Evolutionary conservation across 352 stramenopile species (phyloP), one percentile per base, ranked within the genome.

Genomic region (Phytophthora niederhauseri): DNA sequence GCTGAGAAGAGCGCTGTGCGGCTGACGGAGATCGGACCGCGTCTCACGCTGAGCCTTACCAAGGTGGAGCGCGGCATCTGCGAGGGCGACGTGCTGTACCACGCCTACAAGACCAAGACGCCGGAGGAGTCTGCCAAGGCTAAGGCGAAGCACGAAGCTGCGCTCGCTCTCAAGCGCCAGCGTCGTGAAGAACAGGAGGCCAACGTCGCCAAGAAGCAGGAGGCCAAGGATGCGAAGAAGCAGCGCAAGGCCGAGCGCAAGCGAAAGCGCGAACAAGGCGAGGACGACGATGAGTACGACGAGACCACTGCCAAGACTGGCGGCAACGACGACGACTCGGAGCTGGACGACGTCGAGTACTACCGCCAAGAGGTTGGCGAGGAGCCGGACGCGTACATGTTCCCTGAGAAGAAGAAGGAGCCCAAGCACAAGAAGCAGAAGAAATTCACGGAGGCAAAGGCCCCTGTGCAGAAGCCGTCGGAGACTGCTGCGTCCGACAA

Each of bases 11-110:
- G 87, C 57, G 92, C 94, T 8, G 92, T 99, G 34, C 97, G 97
- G 58, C 78, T 99, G 57, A 90, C 97, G 6, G 98, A 99, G 83
- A 90, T 99, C 34, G 98, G 98, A 8, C 98, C 98, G 17, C 83
- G 98, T 7, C 72, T 99, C 28, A 98, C 91, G 19, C 76, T 99
- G 24, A 91, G 98, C 69, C 81, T 99, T 2, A 96, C 91, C 43
- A 99, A 99, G 84, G 97, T 99, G 41, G 94, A 99, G 82, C 86
- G 97, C 55, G 97, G 97, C 58, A 82, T 99, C 41, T 98, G 91
- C 59, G 89, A 96, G 34, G 97, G 98, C 46, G 97, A 99, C 76
- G 95, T 99, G 46, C 87, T 99, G 64, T 99, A 99, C 80, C 97
- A 99, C 84, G 93, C 94, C 22, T 98, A 94, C 80, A 85, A 78